phyloP scores from a whole-genome alignment of 495 filamentous ascomycete species.

The Penicillium roqueforti region DNA sequence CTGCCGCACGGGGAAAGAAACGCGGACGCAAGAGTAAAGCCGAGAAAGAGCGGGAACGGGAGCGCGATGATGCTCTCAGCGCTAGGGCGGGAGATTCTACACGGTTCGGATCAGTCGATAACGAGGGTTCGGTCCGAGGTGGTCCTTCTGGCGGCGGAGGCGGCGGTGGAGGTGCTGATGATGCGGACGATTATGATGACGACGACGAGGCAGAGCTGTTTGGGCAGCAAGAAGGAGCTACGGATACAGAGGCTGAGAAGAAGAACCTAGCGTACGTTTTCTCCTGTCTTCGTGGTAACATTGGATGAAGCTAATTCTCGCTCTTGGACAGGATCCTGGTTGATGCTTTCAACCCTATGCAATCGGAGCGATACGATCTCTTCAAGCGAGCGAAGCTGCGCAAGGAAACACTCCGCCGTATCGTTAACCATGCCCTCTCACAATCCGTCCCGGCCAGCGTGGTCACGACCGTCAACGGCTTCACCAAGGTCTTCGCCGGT shows the following conservation, averaged over 20 bases:
- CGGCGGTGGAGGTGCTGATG: conserved; percentile 49
- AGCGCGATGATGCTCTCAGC: conserved; percentile 49
- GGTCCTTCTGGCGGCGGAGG: conserved; percentile 28
- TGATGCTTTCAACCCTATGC: conserved; percentile 60
- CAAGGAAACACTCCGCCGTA: conserved; percentile 59
- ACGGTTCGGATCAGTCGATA: conserved; percentile 42
- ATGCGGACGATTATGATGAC: conserved; percentile 62
- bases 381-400: conserved; percentile 68
- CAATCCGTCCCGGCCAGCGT: conserved; percentile 79
- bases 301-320: conserved; percentile 9
- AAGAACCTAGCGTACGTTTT: conserved; percentile 59
- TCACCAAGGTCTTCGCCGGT: conserved; percentile 79
- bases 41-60: conserved; percentile 42
- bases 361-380: conserved; percentile 68
- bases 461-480: conserved; percentile 72
- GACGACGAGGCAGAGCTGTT: conserved; percentile 61
- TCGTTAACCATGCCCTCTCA: conserved; percentile 82
- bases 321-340: conserved; percentile 56
- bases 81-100: conserved; percentile 45
- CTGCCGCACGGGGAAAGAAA: conserved; percentile 49
- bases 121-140: conserved; percentile 43
- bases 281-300: background rate
- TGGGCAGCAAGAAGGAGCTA: conserved; percentile 56
- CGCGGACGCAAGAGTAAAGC: conserved; percentile 63
- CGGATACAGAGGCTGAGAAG: conserved; percentile 64